A percentile compares a stretch with the other conserved stretches of the same genome.
These are phyloP conservation scores for Beauveria rudraprayagi DNA, from an alignment of 2,329 filamentous ascomycete species.

Conservation along the genomic window DNA sequence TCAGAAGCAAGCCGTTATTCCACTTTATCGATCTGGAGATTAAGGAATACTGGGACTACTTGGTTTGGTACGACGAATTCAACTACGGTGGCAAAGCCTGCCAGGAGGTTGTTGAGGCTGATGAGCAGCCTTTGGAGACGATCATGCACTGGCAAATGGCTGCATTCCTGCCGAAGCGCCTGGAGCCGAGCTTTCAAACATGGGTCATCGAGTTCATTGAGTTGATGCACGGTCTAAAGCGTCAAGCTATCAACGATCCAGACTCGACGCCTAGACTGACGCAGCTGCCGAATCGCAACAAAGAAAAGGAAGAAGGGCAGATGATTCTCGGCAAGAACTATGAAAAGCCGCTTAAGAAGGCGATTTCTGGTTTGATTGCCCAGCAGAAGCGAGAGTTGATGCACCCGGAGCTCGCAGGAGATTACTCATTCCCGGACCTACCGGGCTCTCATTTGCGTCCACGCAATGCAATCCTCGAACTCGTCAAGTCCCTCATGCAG, in stretches of 20 bases:
- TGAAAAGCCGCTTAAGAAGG: conserved; percentile 83
- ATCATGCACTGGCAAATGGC: conserved; percentile 99
- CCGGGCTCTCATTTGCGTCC: conserved; percentile 55
- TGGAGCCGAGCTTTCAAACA: conserved; percentile 81
- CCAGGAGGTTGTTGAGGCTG: conserved; percentile 64
- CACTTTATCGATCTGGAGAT: conserved; percentile 96
- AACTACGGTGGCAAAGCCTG: conserved; percentile 97
- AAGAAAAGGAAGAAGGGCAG: conserved; percentile 50
- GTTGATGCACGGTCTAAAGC: conserved; percentile 83
- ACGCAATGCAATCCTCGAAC: conserved; percentile 70
- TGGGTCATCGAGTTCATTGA: conserved; percentile 95
- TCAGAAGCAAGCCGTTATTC: conserved; percentile 90
- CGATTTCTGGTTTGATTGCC: conserved; percentile 71
- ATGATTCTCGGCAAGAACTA: conserved; percentile 74
- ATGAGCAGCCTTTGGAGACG: conserved; percentile 72
- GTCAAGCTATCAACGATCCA: conserved; percentile 45
- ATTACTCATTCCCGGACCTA: conserved; percentile 78
- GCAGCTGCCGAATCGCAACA: conserved; percentile 49
- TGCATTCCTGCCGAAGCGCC: conserved; percentile 71
- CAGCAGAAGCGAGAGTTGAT: conserved; percentile 83
- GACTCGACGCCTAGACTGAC: conserved; percentile 48
- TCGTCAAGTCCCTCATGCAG: conserved; percentile 90
- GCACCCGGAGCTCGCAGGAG: conserved; percentile 76
- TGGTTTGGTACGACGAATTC: conserved; percentile 98
- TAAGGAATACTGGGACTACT: conserved; percentile 98